Base-by-base conservation (phyloP, 129 eudicot genomes). In the sunflower (Helianthus annuus) region DNA sequence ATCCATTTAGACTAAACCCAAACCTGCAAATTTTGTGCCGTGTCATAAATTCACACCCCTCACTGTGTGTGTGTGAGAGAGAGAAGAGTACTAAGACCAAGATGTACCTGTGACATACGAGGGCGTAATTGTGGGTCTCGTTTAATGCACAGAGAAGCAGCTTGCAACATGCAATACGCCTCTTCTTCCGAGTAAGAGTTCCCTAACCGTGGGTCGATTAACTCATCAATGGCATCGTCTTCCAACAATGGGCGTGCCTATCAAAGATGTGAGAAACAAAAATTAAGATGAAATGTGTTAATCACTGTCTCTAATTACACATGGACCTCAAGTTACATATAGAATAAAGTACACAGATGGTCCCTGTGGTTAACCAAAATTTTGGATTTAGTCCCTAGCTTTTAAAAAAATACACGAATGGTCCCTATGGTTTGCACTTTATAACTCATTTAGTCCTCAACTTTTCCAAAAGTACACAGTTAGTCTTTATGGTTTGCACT, bases 171-270 rank as follows among this genome's bases (percentile, higher is more conserved):
- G 81, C 88, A 90, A 54, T 84, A 81, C 45, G 84, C 96, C 40
- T 94, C 99, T 52, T 80, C 75, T 75, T 94, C 99, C 14, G 85
- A 79, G 69, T 85, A 94, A 27, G 71, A 78, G 85, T 76, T 78
- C 54, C 83, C 80, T 48, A 94, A 61, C 39, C 88, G 86, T 7
- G 99, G 99, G 69, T 94, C 99, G 8, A 90, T 78, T 54, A 94
- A 80, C 52, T 88, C 89, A 19, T 86, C 89, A 40, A 88, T 82
- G 8, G 91, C 96, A 64, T 80, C 83, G 15, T 89, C 91, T 74
- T 88, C 96, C 88, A 94, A 63, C 49, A 94, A 81, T 7, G 99
- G 99, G 0, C 99, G 96, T 45, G 99, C 97, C 99, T 94, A 72
- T 56, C 14, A 29, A 14, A 72, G 8, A 16, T 48, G 1, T 58